phyloP scores from a whole-genome alignment of 768 basidiomycete genomes.

The Exsudoporus frostii region DNA sequence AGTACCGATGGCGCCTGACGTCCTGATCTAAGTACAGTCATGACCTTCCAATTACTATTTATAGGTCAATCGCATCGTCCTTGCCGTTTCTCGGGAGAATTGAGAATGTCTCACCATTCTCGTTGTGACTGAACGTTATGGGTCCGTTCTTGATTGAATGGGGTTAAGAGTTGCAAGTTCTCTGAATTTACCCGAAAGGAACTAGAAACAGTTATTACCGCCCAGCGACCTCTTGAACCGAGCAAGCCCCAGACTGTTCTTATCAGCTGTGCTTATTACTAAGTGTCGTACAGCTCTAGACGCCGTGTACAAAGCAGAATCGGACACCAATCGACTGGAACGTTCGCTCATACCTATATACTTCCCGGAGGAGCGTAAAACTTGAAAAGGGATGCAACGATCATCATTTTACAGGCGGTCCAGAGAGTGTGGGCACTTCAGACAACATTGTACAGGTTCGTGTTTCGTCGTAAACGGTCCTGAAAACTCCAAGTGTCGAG shows the following conservation, averaged over 20 bases:
- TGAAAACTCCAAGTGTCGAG: neutral
- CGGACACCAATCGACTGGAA: neutral
- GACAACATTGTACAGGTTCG: neutral
- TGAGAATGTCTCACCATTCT: neutral
- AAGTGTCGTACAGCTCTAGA: neutral
- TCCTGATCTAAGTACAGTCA: slow-evolving; percentile 2
- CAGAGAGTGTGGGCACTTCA: neutral
- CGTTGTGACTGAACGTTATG: neutral
- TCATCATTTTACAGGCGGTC: neutral
- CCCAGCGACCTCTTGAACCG: neutral
- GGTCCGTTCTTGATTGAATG: neutral
- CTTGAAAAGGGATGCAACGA: neutral
- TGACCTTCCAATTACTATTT: neutral
- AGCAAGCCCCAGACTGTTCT: neutral
- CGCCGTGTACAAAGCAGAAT: neutral
- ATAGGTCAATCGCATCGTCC: neutral
- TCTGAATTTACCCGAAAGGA: neutral
- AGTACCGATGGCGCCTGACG: slow-evolving; percentile 19
- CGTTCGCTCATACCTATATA: neutral
- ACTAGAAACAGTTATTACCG: neutral
- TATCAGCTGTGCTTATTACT: neutral
- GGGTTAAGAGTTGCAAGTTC: neutral
- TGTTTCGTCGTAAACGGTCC: neutral
- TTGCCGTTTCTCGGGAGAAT: neutral
- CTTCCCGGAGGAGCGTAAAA: neutral